Base-by-base conservation (phyloP, 164 flowering plant genomes). In the Chimonanthus praecox region DNA sequence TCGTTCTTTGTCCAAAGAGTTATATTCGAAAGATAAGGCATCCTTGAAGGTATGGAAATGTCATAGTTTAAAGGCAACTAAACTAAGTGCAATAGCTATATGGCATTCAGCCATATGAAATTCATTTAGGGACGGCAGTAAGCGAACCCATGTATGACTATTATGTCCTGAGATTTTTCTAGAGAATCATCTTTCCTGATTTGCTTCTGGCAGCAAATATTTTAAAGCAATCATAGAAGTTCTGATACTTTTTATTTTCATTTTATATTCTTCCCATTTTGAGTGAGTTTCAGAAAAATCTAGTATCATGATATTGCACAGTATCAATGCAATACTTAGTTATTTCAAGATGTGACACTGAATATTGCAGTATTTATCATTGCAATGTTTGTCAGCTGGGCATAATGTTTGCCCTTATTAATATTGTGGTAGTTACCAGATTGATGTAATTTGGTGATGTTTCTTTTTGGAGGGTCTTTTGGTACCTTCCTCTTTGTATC, bases 31-130 rank as follows among this genome's bases (percentile, higher is more conserved):
- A 79, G 69, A 33, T 61, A 80, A 68, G 70, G 70, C 67, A 64
- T 82, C 87, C 33, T 73, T 86, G 62, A 91, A 89, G 98, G 97
- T 94, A 84, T 9, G 45, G 68, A 50, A 7, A 33, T 62, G 16
- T 70, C 46, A 49, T 43, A 6, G 18, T 49, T 7, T 68, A 7
- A 18, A 69, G 61, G 45, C 33, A 9, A 16, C 13, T 54, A 13
- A 54, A 54, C 60, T 54, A 54, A 54, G 11, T 13, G 15, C n/a
- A 13, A 16, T 1, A 33, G 33, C 33, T 33, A 33, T 33, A 33
- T 33, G 33, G 33, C 33, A 33, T 33, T 33, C 33, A 33, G 33
- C 33, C 33, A 54, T 54, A 11, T 54, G 60, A 54, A 13, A 13
- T 3, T 54, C 15, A 54, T 13, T 54, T 54, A 16, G 60, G 15